Evolutionary conservation across 1,284 basidiomycete species (phyloP), one percentile per base, ranked within the genome.

Genomic region (Afroboletus lepidellus): DNA sequence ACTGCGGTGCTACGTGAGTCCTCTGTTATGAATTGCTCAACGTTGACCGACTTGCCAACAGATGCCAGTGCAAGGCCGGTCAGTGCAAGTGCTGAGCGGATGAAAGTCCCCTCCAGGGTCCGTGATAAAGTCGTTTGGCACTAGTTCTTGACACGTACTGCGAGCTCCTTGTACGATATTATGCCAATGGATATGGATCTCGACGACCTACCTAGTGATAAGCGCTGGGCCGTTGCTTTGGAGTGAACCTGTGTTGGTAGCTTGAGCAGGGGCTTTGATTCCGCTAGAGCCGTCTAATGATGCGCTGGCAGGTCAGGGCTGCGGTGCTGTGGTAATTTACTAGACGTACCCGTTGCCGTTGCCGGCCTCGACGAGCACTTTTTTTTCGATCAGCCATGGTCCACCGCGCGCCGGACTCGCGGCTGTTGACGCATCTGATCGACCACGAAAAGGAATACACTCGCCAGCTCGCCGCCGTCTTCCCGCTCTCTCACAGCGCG

Each of bases 401-500:
- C 43, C 86, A 88, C 67, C 77, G 85, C n/a, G 74, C 81, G 29
- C 72, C 83, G 20, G 87, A 90, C 73, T 83, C 84, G 38, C 80
- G 87, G 27, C 75, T 90, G 16, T 77, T 90, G 47, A 71, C 74
- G 5, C 83, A 85, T 63, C 78, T 91, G 29, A 74, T 89, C 45
- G 69, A 73, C 12, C 78, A 83, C 60, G 88, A 91, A 65, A 87
- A 85, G 63, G 84, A 87, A 36, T 87, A 87, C 61, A 71, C 78
- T 5, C 84, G 83, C 56, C 78, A 84, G 20, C 72, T 90, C 27
- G 61, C 69, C 18, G 60, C 72, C 30, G 72, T 87, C 34, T 74
- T 89, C 30, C 79, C 82, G 50, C 64, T 77, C 34, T 84, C 85
- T 3, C 77, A 81, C 60, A 70, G 80, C 0, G 83, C 86, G 0